Evolutionary conservation across 352 stramenopile species (phyloP).

Genomic region (Globisporangium parvum): DNA sequence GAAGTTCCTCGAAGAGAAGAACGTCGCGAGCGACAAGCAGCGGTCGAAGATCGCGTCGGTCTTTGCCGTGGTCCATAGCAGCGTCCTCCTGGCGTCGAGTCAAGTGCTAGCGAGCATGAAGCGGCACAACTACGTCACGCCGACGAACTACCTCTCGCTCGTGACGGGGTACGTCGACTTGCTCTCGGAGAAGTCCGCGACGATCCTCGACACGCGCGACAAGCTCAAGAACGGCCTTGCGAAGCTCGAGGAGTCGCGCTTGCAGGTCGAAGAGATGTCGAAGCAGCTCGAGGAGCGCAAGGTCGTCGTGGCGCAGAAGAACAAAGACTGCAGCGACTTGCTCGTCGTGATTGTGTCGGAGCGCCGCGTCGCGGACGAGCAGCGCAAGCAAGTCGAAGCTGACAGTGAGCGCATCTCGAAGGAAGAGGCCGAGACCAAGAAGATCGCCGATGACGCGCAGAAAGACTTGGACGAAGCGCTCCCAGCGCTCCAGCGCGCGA

Average conservation of each 20-base stretch:
- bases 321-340: conserved; percentile 94
- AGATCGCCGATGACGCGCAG: conserved; percentile 93
- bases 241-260: conserved; percentile 75
- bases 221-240: conserved; percentile 81
- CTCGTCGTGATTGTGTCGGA: conserved; percentile 93
- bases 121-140: conserved; percentile 92
- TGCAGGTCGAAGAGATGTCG: conserved; percentile 85
- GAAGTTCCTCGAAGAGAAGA: conserved; percentile 90
- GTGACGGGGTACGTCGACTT: conserved; percentile 89
- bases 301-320: conserved; percentile 85
- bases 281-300: conserved; percentile 87
- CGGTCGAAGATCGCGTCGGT: conserved; percentile 81
- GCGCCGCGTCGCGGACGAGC: conserved; percentile 90
- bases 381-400: conserved; percentile 91
- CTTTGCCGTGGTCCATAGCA: conserved; percentile 88
- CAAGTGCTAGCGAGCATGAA: conserved; percentile 88
- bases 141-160: conserved; percentile 91
- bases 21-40: conserved; percentile 61
- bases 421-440: conserved; percentile 91
- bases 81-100: conserved; percentile 71
- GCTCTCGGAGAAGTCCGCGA: conserved; percentile 63
- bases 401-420: conserved; percentile 89
- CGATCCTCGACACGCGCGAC: conserved; percentile 69
- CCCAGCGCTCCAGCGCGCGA: conserved; percentile 89
- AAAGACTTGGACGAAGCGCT: conserved; percentile 93